These are phyloP conservation scores for Paraurostyla sp. DNA, from an alignment of 73 alveolate species.

Conservation along the genomic window DNA sequence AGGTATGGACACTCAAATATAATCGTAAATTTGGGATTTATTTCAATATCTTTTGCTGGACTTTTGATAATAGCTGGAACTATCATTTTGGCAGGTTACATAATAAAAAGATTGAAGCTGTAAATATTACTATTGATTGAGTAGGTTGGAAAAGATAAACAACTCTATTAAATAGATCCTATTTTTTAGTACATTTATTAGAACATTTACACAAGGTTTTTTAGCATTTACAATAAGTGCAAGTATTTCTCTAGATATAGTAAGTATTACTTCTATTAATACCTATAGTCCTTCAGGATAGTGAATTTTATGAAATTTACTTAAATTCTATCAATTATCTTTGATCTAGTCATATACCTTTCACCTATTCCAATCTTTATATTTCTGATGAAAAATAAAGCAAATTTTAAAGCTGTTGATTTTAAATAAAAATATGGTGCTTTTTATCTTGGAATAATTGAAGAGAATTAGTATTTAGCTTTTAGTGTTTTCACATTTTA, in stretches of 20 bases:
- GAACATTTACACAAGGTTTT: neutral
- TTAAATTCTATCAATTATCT: neutral
- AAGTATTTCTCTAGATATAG: neutral
- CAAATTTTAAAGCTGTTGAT: neutral
- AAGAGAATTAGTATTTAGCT: neutral
- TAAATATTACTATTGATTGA: neutral
- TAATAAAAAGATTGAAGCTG: neutral
- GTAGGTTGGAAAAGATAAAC: neutral
- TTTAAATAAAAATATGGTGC: neutral
- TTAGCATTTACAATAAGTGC: neutral
- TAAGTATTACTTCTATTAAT: no score
- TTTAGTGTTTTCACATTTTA: neutral
- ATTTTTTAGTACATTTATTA: conserved; percentile 4
- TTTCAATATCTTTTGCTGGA: neutral
- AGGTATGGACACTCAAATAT: neutral
- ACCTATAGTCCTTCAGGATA: no score
- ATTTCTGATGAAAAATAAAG: neutral
- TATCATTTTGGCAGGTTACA: neutral
- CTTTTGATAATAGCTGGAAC: neutral
- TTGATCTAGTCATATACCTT: neutral
- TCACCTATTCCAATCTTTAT: neutral
- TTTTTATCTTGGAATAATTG: neutral
- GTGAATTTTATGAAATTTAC: neutral
- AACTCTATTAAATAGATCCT: neutral
- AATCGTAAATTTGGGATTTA: conserved; percentile 30